Percentiles rank a stretch among this genome's conserved stretches.
Conservation (phyloP, 2,329 filamentous ascomycete species). For the Trichoderma koningiopsis region DNA sequence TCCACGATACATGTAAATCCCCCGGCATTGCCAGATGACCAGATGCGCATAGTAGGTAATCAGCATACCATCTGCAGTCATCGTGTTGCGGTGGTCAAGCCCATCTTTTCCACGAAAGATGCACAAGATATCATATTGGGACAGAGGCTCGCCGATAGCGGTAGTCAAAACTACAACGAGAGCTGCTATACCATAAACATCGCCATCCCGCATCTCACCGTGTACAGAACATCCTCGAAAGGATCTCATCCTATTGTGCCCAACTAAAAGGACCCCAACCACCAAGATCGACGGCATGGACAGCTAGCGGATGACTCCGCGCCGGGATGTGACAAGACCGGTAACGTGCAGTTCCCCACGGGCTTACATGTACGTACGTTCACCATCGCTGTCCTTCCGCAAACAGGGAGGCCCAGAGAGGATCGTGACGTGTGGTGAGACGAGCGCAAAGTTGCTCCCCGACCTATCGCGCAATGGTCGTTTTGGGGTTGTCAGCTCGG, state of each 20-base stretch:
- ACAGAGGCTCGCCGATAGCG: not conserved
- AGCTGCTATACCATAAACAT: not conserved
- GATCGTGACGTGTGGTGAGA: not conserved
- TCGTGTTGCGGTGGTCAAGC: not conserved
- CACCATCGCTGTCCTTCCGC: not conserved
- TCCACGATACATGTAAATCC: not conserved
- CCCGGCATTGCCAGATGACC: not conserved
- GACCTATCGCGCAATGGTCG: not conserved
- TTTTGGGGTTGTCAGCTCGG: slow-evolving; percentile 4
- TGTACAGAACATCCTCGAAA: not conserved
- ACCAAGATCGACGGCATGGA: not conserved
- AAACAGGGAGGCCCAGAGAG: not conserved
- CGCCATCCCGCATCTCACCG: not conserved
- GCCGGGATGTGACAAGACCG: not conserved
- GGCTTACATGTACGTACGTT: not conserved
- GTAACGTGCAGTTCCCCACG: not conserved
- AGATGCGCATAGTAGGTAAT: not conserved
- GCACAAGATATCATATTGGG: not conserved
- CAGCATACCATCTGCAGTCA: not conserved
- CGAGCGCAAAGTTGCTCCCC: slow-evolving; percentile 3
- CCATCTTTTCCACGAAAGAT: not conserved
- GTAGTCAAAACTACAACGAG: not conserved
- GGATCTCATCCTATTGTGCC: not conserved
- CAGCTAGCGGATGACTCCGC: not conserved
- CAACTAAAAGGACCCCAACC: not conserved